Evolutionary conservation across 2,329 filamentous ascomycete genomes (phyloP), one percentile per base, ranked within the genome.

Genomic region (Neonectria ditissima): DNA sequence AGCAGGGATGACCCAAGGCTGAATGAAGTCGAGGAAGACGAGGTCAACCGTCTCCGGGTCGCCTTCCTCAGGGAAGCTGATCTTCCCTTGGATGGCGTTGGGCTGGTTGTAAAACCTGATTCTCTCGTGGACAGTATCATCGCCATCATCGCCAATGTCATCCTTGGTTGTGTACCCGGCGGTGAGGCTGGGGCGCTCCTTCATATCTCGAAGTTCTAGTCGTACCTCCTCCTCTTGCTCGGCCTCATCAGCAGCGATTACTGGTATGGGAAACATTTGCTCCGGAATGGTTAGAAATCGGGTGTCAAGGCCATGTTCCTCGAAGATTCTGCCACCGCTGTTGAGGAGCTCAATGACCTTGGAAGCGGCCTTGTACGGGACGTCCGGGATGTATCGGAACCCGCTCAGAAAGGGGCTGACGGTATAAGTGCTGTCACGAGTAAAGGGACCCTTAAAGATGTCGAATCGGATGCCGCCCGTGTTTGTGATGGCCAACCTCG

Each of bases 381-480:
- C 92, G 70, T 97, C 89, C 56, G 91, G 89, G 55, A 97, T 84
- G 69, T 89, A 93, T 26, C 86, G 84, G 77, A 97, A 91, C 1
- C 86, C 87, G 77, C 91, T 97, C 2, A 88, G 89, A 76, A 99
- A 99, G 0, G 96, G 96, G 9, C 92, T 97, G 28, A 98, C 86
- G 41, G 95, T 90, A 75, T 89, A 98, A 0, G 92, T 93, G 4
- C 90, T 91, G 76, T 99, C 96, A 41, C 89, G 88, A 0, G 96
- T 98, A 75, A 98, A 98, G 0, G 90, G 83, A 0, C 96, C 96
- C 77, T 95, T 89, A 84, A 97, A 97, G 65, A 99, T 92, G 77
- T 99, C 96, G 78, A 98, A 99, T 47, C 96, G 92, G 69, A 99
- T 89, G 4, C 92, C 92, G 26, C 96, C 96, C 0, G 93, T 97